Percentiles rank a stretch among this genome's conserved stretches.
Evolutionary conservation across 768 basidiomycete species (phyloP).

Genomic region (Lentinula lateritia): DNA sequence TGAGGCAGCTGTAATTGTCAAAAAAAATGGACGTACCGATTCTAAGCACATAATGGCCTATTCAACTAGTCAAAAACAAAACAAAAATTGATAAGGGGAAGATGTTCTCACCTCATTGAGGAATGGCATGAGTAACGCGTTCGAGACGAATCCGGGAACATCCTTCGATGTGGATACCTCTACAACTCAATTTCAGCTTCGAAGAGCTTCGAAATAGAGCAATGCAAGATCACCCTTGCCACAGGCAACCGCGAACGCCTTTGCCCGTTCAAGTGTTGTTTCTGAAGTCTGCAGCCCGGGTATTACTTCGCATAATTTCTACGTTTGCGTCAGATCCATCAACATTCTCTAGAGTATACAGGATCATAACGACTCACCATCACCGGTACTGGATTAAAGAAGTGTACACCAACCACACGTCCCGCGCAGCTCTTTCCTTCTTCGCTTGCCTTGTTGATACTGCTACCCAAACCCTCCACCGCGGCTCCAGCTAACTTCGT

Average conservation of each 20-base stretch:
- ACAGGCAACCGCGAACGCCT: conserved; percentile 79
- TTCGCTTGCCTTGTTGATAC: conserved; percentile 45
- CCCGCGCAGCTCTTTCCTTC: conserved; percentile 59
- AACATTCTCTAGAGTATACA: not conserved
- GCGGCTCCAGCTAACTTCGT: conserved; percentile 89
- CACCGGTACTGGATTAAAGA: conserved; percentile 96
- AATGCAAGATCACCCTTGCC: conserved; percentile 65
- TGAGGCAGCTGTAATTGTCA: too few relatives aligned
- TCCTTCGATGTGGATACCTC: conserved; percentile 90
- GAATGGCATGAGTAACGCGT: conserved; percentile 94
- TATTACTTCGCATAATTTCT: conserved; percentile 96
- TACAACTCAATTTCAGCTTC: conserved; percentile 20
- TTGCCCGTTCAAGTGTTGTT: conserved; percentile 70
- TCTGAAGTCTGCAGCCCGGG: conserved; percentile 86
- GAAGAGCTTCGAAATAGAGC: not conserved
- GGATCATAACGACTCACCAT: conserved; percentile 53
- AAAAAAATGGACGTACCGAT: conserved; percentile 42
- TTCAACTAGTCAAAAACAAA: not conserved
- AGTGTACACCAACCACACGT: conserved; percentile 87
- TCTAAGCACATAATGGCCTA: conserved; percentile 92
- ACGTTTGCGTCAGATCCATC: not conserved
- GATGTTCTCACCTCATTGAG: conserved; percentile 72
- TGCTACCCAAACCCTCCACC: conserved; percentile 36
- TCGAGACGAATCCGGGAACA: conserved; percentile 93
- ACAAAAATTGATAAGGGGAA: too few relatives aligned